Evolutionary conservation across 176 grass and related monocot genomes (phyloP).

Genomic region (Oryza longistaminata): DNA sequence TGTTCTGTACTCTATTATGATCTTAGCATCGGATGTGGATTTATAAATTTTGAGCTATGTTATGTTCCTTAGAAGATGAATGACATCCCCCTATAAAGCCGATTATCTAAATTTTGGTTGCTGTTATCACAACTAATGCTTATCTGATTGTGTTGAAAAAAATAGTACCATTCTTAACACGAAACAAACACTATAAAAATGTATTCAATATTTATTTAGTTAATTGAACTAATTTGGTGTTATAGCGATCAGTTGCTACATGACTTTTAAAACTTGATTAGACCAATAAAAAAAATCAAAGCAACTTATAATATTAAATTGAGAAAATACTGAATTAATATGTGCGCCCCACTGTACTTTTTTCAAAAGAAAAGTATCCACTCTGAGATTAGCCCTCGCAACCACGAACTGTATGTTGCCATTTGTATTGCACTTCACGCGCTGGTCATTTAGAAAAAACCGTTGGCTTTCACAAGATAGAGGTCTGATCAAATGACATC

Average conservation of each 20-base stretch:
- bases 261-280: too few relatives aligned
- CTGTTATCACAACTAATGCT: background rate
- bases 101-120: background rate
- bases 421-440: background rate
- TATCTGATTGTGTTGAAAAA: background rate
- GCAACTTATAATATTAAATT: too few relatives aligned
- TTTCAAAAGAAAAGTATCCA: background rate
- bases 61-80: constrained; percentile 13
- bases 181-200: too few relatives aligned
- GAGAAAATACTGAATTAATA: too few relatives aligned
- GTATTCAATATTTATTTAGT: too few relatives aligned
- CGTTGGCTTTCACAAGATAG: background rate
- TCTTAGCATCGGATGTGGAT: constrained; percentile 17
- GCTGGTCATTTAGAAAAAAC: background rate
- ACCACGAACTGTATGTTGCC: background rate
- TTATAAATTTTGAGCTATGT: constrained; percentile 33
- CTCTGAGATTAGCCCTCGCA: background rate
- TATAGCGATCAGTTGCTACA: too few relatives aligned
- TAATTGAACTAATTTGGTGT: too few relatives aligned
- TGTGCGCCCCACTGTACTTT: background rate
- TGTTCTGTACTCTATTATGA: constrained; percentile 24
- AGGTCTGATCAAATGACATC: background rate
- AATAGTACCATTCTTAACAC: too few relatives aligned
- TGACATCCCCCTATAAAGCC: background rate
- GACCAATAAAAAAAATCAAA: too few relatives aligned